A percentile compares a stretch with the other conserved stretches of the same genome.
Conservation (phyloP, 2,329 filamentous ascomycete genomes). For the Chrysoporthe cubensis region DNA sequence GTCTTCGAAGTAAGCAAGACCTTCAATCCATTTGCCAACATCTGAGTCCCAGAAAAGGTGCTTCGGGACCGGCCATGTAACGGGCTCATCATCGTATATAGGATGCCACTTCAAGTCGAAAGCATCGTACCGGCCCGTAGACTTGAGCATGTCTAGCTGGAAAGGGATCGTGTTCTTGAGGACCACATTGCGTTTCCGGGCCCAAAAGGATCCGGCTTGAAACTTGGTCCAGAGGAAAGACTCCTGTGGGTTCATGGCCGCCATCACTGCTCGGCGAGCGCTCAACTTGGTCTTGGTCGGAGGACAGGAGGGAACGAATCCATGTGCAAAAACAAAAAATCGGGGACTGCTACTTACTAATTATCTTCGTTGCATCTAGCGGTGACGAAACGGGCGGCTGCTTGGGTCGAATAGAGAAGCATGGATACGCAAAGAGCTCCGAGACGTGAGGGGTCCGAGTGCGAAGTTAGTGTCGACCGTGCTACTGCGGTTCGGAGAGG, state of each 20-base stretch:
- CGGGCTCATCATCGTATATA: constrained; percentile 53
- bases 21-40: constrained; percentile 66
- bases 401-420: background rate
- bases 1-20: constrained; percentile 56
- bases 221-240: constrained; percentile 22
- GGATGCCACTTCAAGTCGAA: constrained; percentile 62
- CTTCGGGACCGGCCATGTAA: constrained; percentile 31
- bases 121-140: constrained; percentile 58
- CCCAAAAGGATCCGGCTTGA: constrained; percentile 23
- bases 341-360: background rate
- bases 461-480: no score
- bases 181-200: constrained; percentile 23
- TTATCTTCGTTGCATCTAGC: background rate
- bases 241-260: constrained; percentile 23
- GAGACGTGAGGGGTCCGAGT: background rate
- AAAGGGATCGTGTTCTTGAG: constrained; percentile 25
- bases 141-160: constrained; percentile 25
- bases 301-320: background rate
- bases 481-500: constrained; percentile 2
- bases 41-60: constrained; percentile 60
- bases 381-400: background rate
- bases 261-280: background rate
- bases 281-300: background rate
- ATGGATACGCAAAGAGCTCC: background rate
- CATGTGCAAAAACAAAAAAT: background rate